phyloP scores from a whole-genome alignment of 371 early-diverging fungal genomes.

The Mortierella sp. region DNA sequence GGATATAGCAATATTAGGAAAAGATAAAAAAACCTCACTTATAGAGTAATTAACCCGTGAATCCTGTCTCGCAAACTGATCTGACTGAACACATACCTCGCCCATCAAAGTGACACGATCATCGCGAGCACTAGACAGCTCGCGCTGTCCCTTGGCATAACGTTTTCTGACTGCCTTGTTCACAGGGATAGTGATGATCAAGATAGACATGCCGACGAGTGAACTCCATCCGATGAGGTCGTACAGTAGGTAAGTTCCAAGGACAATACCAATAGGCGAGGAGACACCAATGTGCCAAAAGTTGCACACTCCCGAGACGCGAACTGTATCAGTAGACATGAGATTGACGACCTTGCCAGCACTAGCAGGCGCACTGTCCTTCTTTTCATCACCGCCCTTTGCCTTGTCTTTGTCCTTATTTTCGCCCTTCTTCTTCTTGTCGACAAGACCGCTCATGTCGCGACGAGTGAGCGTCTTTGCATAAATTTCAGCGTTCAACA shows the following conservation, averaged over 20 bases:
- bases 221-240: constrained; percentile 75
- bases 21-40: no score
- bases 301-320: constrained; percentile 70
- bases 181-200: constrained; percentile 72
- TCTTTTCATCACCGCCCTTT: constrained; percentile 29
- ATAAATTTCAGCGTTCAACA: constrained; percentile 70
- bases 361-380: constrained; percentile 58
- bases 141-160: constrained; percentile 57
- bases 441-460: constrained; percentile 56
- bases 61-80: no score
- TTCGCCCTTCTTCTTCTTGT: constrained; percentile 48
- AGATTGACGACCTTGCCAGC: constrained; percentile 87
- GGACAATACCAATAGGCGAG: constrained; percentile 67
- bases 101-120: constrained; percentile 59
- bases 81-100: constrained; percentile 38
- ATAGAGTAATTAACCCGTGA: no score
- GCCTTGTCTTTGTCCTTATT: constrained; percentile 16
- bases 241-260: constrained; percentile 75
- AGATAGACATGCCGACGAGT: constrained; percentile 72
- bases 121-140: constrained; percentile 57
- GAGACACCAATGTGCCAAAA: constrained; percentile 67
- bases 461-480: constrained; percentile 68
- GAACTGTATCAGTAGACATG: constrained; percentile 86
- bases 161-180: constrained; percentile 68
- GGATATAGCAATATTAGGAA: neutral